phyloP scores from a whole-genome alignment of 2,329 filamentous ascomycete genomes.

The Trichoderma aggressivum region DNA sequence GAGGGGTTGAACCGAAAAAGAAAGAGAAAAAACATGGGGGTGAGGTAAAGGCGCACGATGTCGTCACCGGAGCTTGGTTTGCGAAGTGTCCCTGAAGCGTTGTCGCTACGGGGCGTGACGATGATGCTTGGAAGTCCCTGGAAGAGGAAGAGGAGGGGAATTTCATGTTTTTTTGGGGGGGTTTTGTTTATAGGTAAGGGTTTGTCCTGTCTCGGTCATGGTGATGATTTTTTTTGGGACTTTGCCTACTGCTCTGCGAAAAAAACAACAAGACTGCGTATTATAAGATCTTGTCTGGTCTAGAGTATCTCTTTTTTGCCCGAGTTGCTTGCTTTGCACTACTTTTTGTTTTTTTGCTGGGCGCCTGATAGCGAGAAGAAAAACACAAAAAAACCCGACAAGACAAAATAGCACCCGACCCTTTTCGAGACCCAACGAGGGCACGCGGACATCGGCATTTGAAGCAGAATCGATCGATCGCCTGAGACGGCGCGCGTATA shows the following conservation, averaged over 20 bases:
- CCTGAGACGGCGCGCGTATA: conserved; percentile 1
- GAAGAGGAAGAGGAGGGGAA: background rate
- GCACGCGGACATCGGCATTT: background rate
- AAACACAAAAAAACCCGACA: background rate
- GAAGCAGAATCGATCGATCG: conserved; percentile 20
- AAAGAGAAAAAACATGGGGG: background rate
- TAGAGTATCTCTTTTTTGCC: background rate
- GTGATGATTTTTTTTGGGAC: background rate
- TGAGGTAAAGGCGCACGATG: conserved; percentile 13
- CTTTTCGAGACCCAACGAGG: background rate
- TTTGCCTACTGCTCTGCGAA: background rate
- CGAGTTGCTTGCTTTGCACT: background rate
- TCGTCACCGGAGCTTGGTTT: conserved; percentile 9
- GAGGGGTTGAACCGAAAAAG: background rate
- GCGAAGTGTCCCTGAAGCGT: conserved; percentile 1
- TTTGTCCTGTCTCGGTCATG: background rate
- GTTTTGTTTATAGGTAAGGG: background rate
- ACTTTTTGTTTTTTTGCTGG: background rate
- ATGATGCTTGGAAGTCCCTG: background rate
- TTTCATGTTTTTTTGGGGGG: no score
- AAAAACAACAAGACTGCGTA: background rate
- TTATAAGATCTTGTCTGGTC: background rate
- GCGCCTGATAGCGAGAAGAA: background rate
- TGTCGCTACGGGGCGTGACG: background rate
- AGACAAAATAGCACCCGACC: background rate